phyloP scores from a whole-genome alignment of 306 rosid genomes.

The Cucurbita argyrosperma region DNA sequence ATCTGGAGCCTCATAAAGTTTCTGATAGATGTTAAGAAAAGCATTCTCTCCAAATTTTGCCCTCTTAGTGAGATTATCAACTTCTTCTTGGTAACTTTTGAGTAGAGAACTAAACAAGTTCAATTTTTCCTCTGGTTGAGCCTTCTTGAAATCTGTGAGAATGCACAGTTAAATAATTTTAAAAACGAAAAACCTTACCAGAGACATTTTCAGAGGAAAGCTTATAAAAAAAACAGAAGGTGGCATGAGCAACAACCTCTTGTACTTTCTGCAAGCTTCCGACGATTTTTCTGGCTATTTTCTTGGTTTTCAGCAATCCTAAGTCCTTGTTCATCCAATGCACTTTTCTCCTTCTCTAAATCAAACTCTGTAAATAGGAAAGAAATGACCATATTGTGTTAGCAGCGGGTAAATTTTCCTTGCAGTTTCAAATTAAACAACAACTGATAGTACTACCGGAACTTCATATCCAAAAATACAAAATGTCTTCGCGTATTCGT shows the following conservation, averaged over 20 bases:
- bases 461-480: background rate
- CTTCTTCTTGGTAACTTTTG: conserved; percentile 91
- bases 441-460: background rate
- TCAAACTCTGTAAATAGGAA: conserved; percentile 51
- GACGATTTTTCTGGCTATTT: conserved; percentile 89
- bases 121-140: conserved; percentile 62
- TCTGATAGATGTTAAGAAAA: conserved; percentile 89
- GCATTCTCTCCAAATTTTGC: conserved; percentile 97
- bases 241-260: conserved; percentile 34
- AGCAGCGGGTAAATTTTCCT: background rate
- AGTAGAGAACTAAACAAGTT: conserved; percentile 60
- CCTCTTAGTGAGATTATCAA: conserved; percentile 86
- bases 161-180: background rate
- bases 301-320: conserved; percentile 92
- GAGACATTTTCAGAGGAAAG: background rate
- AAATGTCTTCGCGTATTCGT: background rate
- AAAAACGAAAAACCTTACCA: background rate
- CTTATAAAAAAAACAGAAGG: background rate
- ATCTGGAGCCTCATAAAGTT: conserved; percentile 95
- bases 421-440: background rate
- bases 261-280: conserved; percentile 95
- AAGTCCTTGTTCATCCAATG: conserved; percentile 91
- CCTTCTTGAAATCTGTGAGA: conserved; percentile 75
- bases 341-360: conserved; percentile 76
- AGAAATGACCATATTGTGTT: background rate